These are phyloP conservation scores for Pyrenochaeta sp. DNA, from an alignment of 2,329 filamentous ascomycete species.

Conservation along the genomic window DNA sequence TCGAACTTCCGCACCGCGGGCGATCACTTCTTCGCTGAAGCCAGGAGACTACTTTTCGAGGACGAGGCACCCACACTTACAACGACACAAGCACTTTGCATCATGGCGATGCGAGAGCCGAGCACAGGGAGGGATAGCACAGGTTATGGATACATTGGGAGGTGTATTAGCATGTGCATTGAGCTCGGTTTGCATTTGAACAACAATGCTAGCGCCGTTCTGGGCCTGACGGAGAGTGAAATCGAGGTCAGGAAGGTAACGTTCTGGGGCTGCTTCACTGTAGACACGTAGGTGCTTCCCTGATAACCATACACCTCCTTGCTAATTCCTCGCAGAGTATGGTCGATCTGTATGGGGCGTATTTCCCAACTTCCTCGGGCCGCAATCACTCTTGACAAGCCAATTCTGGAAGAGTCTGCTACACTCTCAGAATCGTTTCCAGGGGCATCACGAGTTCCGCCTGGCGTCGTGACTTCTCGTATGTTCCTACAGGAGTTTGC, in stretches of 20 bases:
- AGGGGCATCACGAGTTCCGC: constrained; percentile 13
- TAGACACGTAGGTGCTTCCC: constrained; percentile 55
- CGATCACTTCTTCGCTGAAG: constrained; percentile 78
- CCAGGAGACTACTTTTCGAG: constrained; percentile 66
- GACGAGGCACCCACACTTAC: constrained; percentile 69
- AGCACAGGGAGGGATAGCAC: constrained; percentile 76
- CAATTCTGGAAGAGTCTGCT: constrained; percentile 68
- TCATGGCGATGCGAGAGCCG: constrained; percentile 79
- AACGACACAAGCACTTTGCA: constrained; percentile 76
- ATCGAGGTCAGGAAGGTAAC: constrained; percentile 60
- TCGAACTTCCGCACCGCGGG: constrained; percentile 71
- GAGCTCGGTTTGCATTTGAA: constrained; percentile 73
- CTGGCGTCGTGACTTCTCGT: constrained; percentile 34
- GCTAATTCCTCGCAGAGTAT: constrained; percentile 44
- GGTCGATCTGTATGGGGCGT: constrained; percentile 57
- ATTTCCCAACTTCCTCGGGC: constrained; percentile 58
- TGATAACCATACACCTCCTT: background rate
- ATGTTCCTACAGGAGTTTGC: constrained; percentile 65
- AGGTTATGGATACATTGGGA: constrained; percentile 76
- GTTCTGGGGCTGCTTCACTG: constrained; percentile 62
- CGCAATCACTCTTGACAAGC: constrained; percentile 60
- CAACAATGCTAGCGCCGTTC: constrained; percentile 41
- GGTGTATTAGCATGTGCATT: constrained; percentile 75
- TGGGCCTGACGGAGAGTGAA: constrained; percentile 51
- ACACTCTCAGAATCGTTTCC: constrained; percentile 46